These are phyloP conservation scores for Flaveria sonorensis DNA, from an alignment of 129 eudicot species.

Conservation along the genomic window DNA sequence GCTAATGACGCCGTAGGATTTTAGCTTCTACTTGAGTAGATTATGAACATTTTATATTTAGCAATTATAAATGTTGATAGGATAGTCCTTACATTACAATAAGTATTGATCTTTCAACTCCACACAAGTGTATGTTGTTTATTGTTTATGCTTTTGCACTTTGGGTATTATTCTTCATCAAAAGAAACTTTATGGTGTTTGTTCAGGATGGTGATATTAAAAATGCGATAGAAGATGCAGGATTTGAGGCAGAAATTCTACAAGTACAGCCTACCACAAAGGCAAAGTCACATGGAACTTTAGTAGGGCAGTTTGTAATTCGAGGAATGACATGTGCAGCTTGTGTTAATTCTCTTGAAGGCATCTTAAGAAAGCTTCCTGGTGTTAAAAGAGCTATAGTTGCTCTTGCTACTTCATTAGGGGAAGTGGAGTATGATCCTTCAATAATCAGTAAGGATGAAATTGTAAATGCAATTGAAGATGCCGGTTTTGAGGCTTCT, in stretches of 20 bases:
- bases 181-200: conserved; percentile 21
- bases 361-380: conserved; percentile 74
- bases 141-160: background rate
- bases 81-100: too few species aligned
- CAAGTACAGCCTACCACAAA: conserved; percentile 53
- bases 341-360: conserved; percentile 92
- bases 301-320: conserved; percentile 79
- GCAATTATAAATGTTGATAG: background rate
- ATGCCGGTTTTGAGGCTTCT: conserved; percentile 96
- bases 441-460: conserved; percentile 67
- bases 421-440: conserved; percentile 92
- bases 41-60: too few species aligned
- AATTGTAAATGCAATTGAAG: conserved; percentile 78
- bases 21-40: background rate
- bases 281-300: conserved; percentile 40
- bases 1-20: background rate
- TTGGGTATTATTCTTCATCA: conserved; percentile 6
- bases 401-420: conserved; percentile 81
- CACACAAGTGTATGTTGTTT: background rate
- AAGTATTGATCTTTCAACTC: conserved; percentile 14
- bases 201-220: conserved; percentile 79
- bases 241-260: conserved; percentile 89
- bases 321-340: conserved; percentile 99
- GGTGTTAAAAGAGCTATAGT: conserved; percentile 80
- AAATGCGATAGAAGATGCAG: conserved; percentile 94